These are phyloP conservation scores for Aureoboletus auriporus DNA, from an alignment of 768 basidiomycete genomes.

Conservation along the genomic window DNA sequence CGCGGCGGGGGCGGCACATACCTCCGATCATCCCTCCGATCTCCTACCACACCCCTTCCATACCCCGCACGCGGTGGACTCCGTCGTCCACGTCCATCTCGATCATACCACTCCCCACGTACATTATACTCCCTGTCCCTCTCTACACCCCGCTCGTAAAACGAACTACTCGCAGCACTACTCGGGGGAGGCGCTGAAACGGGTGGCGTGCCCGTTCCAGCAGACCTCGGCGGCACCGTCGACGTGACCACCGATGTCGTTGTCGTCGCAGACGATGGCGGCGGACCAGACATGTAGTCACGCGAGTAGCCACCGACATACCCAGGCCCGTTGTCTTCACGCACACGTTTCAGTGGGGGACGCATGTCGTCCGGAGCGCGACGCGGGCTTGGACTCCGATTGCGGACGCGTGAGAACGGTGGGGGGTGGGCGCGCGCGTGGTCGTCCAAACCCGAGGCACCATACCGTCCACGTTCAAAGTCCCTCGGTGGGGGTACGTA, in stretches of 20 bases:
- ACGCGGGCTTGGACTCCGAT: slow-evolving; percentile 41
- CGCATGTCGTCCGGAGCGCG: slow-evolving; percentile 37
- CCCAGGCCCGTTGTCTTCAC: slow-evolving; percentile 38
- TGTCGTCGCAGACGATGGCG: slow-evolving; percentile 12
- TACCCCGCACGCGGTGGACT: slow-evolving; percentile 26
- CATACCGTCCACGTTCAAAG: slow-evolving; percentile 28
- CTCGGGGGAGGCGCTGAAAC: slow-evolving; percentile 22
- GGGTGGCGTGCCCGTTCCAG: slow-evolving; percentile 20
- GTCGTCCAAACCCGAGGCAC: slow-evolving; percentile 8
- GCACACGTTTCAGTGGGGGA: slow-evolving; percentile 42
- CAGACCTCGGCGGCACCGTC: slow-evolving; percentile 3
- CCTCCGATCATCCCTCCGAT: slow-evolving; percentile 35
- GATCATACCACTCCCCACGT: slow-evolving; percentile 29
- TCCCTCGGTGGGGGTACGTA: slow-evolving; percentile 24
- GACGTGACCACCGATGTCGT: neutral
- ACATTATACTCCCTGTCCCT: slow-evolving; percentile 5
- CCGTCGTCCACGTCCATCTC: slow-evolving; percentile 25
- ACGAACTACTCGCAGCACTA: slow-evolving; percentile 20
- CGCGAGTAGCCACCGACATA: neutral
- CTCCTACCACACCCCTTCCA: slow-evolving; percentile 14
- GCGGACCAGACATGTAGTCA: slow-evolving; percentile 23
- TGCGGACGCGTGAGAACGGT: slow-evolving; percentile 39
- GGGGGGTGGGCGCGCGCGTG: slow-evolving; percentile 16
- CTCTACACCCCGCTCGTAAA: slow-evolving; percentile 29
- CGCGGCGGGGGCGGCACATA: slow-evolving; percentile 31